Evolutionary conservation across 1,284 basidiomycete genomes (phyloP), one percentile per base, ranked within the genome.

Genomic region (Pseudozyma pruni): DNA sequence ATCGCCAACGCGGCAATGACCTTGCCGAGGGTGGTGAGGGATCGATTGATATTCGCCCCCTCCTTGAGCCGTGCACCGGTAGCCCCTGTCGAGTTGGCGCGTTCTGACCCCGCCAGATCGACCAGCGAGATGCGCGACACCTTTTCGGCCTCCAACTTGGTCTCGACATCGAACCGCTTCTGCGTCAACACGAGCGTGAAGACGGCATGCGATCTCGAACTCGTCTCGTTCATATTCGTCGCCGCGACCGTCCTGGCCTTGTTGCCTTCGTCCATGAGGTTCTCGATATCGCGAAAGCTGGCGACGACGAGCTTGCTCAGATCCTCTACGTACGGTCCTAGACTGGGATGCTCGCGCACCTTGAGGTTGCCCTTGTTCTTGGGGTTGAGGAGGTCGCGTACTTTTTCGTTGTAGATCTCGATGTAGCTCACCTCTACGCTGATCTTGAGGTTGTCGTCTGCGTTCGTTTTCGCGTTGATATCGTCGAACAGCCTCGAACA

Each of bases 211-310:
- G 78, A 80, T 14, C 78, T 70, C 11, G 76, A 79, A 32, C 66
- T 72, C 13, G 78, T 80, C 57, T 76, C 78, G 64, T 80, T 80
- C 78, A 80, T 80, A 47, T 78, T 77, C 17, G 78, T 80, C 2
- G 78, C 74, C 31, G 77, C 77, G 8, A 79, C 77, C 10, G 77
- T 79, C n/a, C 77, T 60, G n/a, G 77, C 85, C 85, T 98, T 98
- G 84, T 98, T 98, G 39, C 95, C 95, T 83, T 98, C 95, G 85
- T 98, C 95, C 94, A 98, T 98, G 80, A 98, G 89, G 8, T 90
- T 93, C 89, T 97, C 96, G 89, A 98, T 95, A 82, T 96, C 94
- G 22, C 90, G 87, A 83, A 94, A 97, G 81, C 87, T 91, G 80
- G 88, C 89, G 39, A 98, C 96, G 25, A 91, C 90, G 42, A 98